Base-by-base conservation (phyloP, 495 filamentous ascomycete genomes). In the Tetracladium setigerum region DNA sequence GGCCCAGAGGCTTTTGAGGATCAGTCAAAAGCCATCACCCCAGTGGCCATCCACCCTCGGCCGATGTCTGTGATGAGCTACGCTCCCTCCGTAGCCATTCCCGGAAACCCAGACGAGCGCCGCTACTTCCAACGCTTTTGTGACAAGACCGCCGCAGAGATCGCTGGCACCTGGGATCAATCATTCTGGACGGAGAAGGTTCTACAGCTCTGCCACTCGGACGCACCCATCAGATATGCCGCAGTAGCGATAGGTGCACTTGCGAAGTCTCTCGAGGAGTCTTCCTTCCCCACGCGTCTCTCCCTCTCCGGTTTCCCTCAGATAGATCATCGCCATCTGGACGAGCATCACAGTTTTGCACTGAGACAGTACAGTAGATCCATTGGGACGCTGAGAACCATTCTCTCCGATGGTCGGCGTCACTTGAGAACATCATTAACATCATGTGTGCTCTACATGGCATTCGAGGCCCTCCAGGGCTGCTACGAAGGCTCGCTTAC, bases 211-310 rank as follows among this genome's bases (percentile, higher is more conserved):
- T 79, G 76, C 33, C 72, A 78, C 41, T 68, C 69, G 16, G 78
- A 83, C 56, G 67, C 81, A 4, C 68, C 76, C 7, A 78, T 86
- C 41, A 70, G 76, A 18, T 79, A 86, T 59, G 79, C 82, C n/a
- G 71, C 82, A 4, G 69, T 84, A 14, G 82, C 82, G 30, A 62
- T 86, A 19, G 77, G 77, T 38, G 76, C 79, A 1, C 66, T 83
- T 16, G 81, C 84, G 44, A 77, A 82, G 53, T 74, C 72, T 4
- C 34, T 56, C 6, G 55, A 58, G 38, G 52, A 54, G 2, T 54
- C 55, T 18, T 58, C 55, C 0, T 58, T 54, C 31, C 55, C 55
- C 12, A 58, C 55, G 5, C 46, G 55, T 34, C 31, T 58, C 9
- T 58, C 55, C 4, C 52, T 58, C 15, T 54, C 51, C 3, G 55